phyloP scores from a whole-genome alignment of 2,329 filamentous ascomycete species.

The Penicillium sp. region DNA sequence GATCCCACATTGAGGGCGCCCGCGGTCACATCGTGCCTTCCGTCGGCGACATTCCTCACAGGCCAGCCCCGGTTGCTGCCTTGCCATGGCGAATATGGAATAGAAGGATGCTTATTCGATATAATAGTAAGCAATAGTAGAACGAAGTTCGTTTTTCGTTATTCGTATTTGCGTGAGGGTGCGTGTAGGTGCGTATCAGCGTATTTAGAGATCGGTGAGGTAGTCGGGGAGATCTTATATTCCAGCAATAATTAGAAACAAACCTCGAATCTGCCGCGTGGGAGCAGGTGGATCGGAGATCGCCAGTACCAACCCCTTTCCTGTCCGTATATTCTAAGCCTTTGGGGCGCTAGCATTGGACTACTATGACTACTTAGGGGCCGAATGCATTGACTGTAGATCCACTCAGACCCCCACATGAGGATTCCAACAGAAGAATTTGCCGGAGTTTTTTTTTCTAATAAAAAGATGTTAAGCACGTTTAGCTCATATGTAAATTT shows the following conservation, averaged over 20 bases:
- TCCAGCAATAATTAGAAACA: background rate
- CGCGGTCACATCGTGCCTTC: slow-evolving; percentile 5
- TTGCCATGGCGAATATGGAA: background rate
- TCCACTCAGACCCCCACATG: background rate
- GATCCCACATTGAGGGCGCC: slow-evolving; percentile 6
- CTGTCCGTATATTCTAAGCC: background rate
- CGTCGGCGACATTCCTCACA: slow-evolving; percentile 7
- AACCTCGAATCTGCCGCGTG: background rate
- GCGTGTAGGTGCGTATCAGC: background rate
- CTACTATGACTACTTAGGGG: background rate
- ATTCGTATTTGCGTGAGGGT: background rate
- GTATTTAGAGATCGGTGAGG: background rate
- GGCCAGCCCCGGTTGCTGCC: slow-evolving; percentile 3
- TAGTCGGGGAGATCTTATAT: background rate
- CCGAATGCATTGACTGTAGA: background rate
- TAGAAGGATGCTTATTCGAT: background rate
- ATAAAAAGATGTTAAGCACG: no score
- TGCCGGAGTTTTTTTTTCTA: background rate
- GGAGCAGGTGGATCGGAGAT: background rate
- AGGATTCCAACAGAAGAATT: background rate
- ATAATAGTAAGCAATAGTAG: background rate
- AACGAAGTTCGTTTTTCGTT: background rate
- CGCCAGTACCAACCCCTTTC: background rate
- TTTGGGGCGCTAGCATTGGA: background rate
- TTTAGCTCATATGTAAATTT: background rate